Evolutionary conservation across 2,329 filamentous ascomycete genomes (phyloP), one percentile per base, ranked within the genome.

Genomic region (Nemania serpens): DNA sequence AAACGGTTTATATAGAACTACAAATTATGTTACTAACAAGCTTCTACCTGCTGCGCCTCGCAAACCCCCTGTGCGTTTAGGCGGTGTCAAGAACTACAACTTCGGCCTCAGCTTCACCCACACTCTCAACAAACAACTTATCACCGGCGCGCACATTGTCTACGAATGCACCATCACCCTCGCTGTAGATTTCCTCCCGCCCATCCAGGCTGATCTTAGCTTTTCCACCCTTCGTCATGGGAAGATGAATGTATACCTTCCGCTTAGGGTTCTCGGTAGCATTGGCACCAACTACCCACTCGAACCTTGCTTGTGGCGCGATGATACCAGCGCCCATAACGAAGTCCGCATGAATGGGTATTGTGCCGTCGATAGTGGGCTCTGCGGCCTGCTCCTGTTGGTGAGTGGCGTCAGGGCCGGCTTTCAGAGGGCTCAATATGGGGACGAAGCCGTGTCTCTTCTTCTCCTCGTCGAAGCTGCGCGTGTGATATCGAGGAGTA

Each of bases 161-260:
- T 6, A 96, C 78, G 75, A 91, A 95, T 1, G 90, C 91, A 15
- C 91, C 91, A 75, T 96, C 92, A 0, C 92, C 92, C 76, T 96
- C 92, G 1, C 78, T 79, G 17, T 96, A 74, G 15, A 90, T 78
- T 64, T 90, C 86, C 46, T 90, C 87, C 58, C 87, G 78, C 1
- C 86, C 86, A 70, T 83, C 90, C 69, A 88, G 78, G 66, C 84
- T 83, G 61, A 96, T 85, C 79, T 86, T 91, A 39, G 90, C 84
- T 67, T 87, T 90, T 22, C 90, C 90, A 42, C 82, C 82, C 78
- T 91, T 89, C 78, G 88, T 88, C 90, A 93, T 94, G 17, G 92
- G 84, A 56, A 96, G 66, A 75, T 96, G 92, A 37, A 95, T 77
- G 74, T 88, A 96, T 2, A 96, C 84, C 78, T 95, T 93, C 70